phyloP scores from a whole-genome alignment of 2,329 filamentous ascomycete genomes.

The Verticillium alfalfae region DNA sequence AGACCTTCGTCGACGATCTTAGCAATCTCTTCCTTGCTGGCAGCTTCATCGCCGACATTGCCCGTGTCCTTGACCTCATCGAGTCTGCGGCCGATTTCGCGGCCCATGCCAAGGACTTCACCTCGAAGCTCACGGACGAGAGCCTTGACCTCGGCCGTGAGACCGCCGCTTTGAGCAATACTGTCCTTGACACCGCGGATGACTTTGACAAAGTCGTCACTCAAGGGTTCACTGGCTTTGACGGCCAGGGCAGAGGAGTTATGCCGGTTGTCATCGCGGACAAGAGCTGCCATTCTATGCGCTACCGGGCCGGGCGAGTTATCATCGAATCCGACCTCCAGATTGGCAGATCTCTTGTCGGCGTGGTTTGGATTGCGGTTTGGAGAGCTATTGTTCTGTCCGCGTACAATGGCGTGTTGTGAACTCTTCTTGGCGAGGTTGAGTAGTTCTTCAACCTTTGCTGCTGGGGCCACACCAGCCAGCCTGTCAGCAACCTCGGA shows the following conservation, averaged over 20 bases:
- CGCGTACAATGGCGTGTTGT: conserved; percentile 25
- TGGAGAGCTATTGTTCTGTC: neutral
- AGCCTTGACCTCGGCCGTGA: conserved; percentile 88
- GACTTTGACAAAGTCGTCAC: conserved; percentile 76
- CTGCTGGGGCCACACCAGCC: conserved; percentile 51
- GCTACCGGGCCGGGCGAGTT: conserved; percentile 24
- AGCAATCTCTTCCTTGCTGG: conserved; percentile 65
- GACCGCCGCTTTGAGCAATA: conserved; percentile 77
- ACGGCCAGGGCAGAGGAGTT: conserved; percentile 38
- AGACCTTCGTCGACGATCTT: conserved; percentile 76
- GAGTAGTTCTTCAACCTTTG: conserved; percentile 65
- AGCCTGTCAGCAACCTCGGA: conserved; percentile 72
- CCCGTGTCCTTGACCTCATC: conserved; percentile 55
- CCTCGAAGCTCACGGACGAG: conserved; percentile 84
- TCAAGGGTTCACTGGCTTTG: conserved; percentile 52
- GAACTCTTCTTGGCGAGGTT: conserved; percentile 51
- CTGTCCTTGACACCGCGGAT: conserved; percentile 88
- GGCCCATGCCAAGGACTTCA: conserved; percentile 90
- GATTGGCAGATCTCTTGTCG: conserved; percentile 26
- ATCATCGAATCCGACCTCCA: conserved; percentile 27
- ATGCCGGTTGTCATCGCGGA: conserved; percentile 34
- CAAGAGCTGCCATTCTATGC: conserved; percentile 35
- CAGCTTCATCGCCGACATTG: conserved; percentile 32
- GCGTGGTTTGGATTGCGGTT: conserved; percentile 15
- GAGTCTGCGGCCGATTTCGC: conserved; percentile 82